Evolutionary conservation across 140 eudicot genomes (phyloP).

Genomic region (Ambrosia hybrid): DNA sequence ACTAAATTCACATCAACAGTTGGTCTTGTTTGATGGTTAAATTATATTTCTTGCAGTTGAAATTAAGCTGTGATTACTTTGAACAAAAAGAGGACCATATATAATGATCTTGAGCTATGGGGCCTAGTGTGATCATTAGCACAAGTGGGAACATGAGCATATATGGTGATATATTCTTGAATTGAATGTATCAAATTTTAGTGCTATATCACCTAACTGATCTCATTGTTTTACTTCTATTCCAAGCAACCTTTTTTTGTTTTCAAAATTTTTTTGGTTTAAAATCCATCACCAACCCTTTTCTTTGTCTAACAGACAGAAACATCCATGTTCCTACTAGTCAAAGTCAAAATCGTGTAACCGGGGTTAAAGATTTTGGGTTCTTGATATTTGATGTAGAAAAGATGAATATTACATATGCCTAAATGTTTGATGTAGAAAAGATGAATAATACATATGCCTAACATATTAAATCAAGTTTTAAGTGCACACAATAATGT

Average conservation of each 20-base stretch:
- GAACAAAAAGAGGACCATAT: not conserved
- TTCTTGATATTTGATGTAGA: conserved; percentile 6
- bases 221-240: conserved; percentile 30
- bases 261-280: conserved; percentile 28
- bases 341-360: conserved; percentile 22
- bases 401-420: conserved; percentile 4
- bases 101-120: conserved; percentile 26
- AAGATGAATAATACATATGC: conserved; percentile 18
- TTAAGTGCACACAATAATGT: conserved; percentile 6
- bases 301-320: conserved; percentile 15
- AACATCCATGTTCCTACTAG: not conserved
- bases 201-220: conserved; percentile 45
- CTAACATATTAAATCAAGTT: conserved; percentile 24
- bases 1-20: conserved; percentile 20
- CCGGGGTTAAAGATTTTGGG: not conserved
- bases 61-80: conserved; percentile 8
- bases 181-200: conserved; percentile 21
- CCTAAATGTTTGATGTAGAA: conserved; percentile 3
- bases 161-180: conserved; percentile 6
- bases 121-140: conserved; percentile 35
- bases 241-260: conserved; percentile 36
- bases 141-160: conserved; percentile 25
- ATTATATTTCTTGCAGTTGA: conserved; percentile 14
- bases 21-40: conserved; percentile 20
- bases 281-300: conserved; percentile 22